phyloP scores from a whole-genome alignment of 129 eudicot species.

The Centaurea solstitialis region DNA sequence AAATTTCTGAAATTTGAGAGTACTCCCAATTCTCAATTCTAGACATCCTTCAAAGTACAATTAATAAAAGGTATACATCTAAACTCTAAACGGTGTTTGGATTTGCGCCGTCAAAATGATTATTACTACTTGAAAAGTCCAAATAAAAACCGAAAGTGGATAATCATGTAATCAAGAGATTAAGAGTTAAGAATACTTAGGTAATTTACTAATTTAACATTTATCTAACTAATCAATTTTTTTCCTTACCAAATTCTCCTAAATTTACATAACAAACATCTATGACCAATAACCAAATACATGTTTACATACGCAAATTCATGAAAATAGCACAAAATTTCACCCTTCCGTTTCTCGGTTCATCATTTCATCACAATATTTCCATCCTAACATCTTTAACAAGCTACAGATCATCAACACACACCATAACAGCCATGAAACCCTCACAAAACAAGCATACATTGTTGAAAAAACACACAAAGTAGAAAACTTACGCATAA shows the following conservation, averaged over 20 bases:
- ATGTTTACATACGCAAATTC: not conserved
- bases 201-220: not conserved
- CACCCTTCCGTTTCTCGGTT: not conserved
- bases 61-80: not conserved
- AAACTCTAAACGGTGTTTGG: not conserved
- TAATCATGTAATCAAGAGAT: not conserved
- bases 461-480: not conserved
- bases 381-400: not conserved
- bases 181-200: not conserved
- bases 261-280: not conserved
- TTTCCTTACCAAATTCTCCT: not conserved
- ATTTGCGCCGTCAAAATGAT: not conserved
- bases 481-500: constrained; percentile 2
- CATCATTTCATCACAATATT: not conserved
- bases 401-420: not conserved
- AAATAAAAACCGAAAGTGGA: not conserved
- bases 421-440: not conserved
- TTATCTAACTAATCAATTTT: not conserved
- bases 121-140: not conserved
- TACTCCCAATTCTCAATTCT: not conserved
- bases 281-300: not conserved
- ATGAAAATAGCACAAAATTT: constrained; percentile 2
- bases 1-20: not conserved
- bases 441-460: constrained; percentile 10
- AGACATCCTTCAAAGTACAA: not conserved